Conservation (phyloP, 805 yeast species). For the Vanderwaltozyma verrucispora region DNA sequence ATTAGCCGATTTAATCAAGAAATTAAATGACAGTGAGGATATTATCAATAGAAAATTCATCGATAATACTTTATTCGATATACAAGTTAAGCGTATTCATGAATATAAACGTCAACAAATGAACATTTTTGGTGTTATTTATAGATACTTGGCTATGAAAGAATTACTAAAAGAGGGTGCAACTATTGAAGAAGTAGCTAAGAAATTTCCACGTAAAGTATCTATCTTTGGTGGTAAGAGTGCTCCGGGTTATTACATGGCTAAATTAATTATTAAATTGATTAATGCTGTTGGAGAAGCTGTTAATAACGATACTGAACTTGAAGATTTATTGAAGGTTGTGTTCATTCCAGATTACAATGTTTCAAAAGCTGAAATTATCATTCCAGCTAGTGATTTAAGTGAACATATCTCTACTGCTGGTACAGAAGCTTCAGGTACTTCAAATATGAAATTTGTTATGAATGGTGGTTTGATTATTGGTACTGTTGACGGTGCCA, state of each 20-base stretch:
- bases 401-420: slow-evolving; percentile 95
- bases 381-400: slow-evolving; percentile 81
- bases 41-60: slow-evolving; percentile 46
- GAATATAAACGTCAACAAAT: slow-evolving; percentile 94
- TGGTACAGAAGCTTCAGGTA: slow-evolving; percentile 95
- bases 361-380: slow-evolving; percentile 87
- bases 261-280: slow-evolving; percentile 79
- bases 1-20: slow-evolving; percentile 57
- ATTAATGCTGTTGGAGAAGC: slow-evolving; percentile 74
- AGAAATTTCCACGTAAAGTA: slow-evolving; percentile 61
- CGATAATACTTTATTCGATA: slow-evolving; percentile 68
- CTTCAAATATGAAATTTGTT: slow-evolving; percentile 92
- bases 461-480: slow-evolving; percentile 88
- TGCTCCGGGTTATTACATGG: slow-evolving; percentile 97
- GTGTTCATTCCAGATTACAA: slow-evolving; percentile 87
- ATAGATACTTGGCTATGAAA: slow-evolving; percentile 72
- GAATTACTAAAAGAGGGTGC: slow-evolving; percentile 31
- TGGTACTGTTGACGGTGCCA: slow-evolving; percentile 96
- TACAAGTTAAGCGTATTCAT: slow-evolving; percentile 91
- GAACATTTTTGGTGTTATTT: slow-evolving; percentile 81
- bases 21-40: slow-evolving; percentile 42
- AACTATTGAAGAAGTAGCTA: slow-evolving; percentile 48
- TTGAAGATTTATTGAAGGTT: slow-evolving; percentile 71
- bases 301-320: slow-evolving; percentile 65
- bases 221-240: slow-evolving; percentile 88